phyloP scores from a whole-genome alignment of 306 rosid genomes.

The Datisca glomerata region DNA sequence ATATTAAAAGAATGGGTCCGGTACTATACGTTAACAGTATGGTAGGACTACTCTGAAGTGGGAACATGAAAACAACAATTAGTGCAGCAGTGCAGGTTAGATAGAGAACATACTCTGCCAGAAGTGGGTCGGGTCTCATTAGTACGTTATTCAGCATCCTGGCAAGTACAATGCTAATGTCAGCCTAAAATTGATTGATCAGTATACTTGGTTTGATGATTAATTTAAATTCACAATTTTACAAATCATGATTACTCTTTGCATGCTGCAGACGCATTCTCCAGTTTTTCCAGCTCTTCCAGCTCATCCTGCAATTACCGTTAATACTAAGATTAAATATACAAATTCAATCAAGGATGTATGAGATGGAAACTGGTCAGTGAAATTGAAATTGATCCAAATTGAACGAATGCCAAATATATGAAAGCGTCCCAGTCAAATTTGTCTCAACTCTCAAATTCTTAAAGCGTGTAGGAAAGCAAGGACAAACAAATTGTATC shows the following conservation, averaged over 20 bases:
- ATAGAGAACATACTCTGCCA: conserved; percentile 44
- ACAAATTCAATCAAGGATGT: too few species aligned
- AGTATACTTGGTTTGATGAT: too few species aligned
- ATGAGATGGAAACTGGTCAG: too few species aligned
- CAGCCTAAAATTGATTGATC: conserved; percentile 4
- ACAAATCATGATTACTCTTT: conserved; percentile 46
- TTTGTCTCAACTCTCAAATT: too few species aligned
- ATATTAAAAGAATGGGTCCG: too few species aligned
- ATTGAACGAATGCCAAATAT: neutral
- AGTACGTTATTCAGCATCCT: conserved; percentile 70
- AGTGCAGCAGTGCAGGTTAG: neutral
- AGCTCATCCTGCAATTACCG: conserved; percentile 56
- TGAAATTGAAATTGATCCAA: too few species aligned
- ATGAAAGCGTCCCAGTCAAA: too few species aligned
- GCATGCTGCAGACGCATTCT: conserved; percentile 69
- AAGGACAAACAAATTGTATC: too few species aligned
- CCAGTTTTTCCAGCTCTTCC: conserved; percentile 69
- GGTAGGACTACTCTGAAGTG: neutral
- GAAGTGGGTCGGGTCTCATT: conserved; percentile 84
- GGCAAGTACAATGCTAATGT: conserved; percentile 17
- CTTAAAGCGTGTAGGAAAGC: neutral
- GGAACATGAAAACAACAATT: conserved; percentile 10
- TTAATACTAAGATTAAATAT: neutral
- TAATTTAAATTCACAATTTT: neutral
- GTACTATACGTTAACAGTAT: neutral